Percentiles rank a stretch among this genome's conserved stretches.
phyloP scores from a whole-genome alignment of 495 filamentous ascomycete genomes.

The Thozetella sp. region DNA sequence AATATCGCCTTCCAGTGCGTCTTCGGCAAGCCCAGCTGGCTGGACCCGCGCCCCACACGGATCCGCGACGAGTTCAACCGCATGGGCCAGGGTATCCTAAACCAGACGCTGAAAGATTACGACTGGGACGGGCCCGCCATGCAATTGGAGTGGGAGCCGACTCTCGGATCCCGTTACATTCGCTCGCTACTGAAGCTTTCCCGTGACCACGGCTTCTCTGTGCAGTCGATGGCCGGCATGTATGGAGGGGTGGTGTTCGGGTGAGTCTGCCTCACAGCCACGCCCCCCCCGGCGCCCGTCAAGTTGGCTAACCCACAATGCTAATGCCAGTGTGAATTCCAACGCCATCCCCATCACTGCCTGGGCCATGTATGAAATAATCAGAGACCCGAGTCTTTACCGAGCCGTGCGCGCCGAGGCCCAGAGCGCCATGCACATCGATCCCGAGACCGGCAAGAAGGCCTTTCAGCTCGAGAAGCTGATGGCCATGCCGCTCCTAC shows the following conservation, averaged over 20 bases:
- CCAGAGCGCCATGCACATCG: conserved; percentile 4
- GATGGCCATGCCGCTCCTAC: conserved; percentile 29
- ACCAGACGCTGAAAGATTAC: conserved; percentile 4
- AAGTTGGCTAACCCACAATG: background rate
- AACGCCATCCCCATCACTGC: conserved; percentile 26
- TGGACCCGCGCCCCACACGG: conserved; percentile 38
- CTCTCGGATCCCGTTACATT: conserved; percentile 18
- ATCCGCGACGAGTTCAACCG: conserved; percentile 46
- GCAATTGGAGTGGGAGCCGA: conserved; percentile 24
- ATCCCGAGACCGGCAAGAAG: conserved; percentile 4
- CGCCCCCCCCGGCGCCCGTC: background rate
- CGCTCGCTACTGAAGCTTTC: conserved; percentile 11
- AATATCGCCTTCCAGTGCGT: conserved; percentile 2
- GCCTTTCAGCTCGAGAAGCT: conserved; percentile 24
- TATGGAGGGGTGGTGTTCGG: background rate
- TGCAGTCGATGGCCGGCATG: conserved; percentile 1
- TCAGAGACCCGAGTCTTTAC: conserved; percentile 21
- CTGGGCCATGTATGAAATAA: conserved; percentile 29
- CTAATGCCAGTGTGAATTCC: conserved; percentile 17
- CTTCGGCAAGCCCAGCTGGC: conserved; percentile 41
- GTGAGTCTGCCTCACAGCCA: background rate
- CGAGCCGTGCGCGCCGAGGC: conserved; percentile 20
- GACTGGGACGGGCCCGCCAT: conserved; percentile 13
- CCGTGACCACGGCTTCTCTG: conserved; percentile 9
- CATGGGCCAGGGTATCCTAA: conserved; percentile 5